Evolutionary conservation across 768 basidiomycete species (phyloP).

Genomic region (Wakefieldia striispora): DNA sequence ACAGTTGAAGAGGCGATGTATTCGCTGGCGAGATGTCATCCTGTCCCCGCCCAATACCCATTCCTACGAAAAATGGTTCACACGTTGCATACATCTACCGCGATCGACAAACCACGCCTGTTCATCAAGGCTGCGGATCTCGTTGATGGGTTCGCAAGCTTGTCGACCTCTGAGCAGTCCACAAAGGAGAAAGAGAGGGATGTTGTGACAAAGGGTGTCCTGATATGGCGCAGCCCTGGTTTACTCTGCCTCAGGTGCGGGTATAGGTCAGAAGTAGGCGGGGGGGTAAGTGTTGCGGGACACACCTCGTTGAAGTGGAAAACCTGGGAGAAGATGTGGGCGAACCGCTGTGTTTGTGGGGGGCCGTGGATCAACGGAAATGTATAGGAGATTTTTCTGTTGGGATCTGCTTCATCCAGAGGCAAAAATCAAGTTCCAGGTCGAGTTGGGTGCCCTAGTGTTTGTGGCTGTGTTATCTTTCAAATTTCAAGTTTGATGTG

Average conservation of each 20-base stretch:
- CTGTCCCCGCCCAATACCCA: conserved; percentile 44
- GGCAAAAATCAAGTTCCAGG: too few species aligned
- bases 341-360: conserved; percentile 64
- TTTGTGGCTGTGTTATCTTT: too few species aligned
- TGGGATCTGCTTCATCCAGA: not conserved
- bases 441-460: too few species aligned
- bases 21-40: conserved; percentile 60
- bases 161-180: conserved; percentile 36
- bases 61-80: conserved; percentile 43
- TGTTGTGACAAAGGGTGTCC: conserved; percentile 59
- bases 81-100: conserved; percentile 44
- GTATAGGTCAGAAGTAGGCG: conserved; percentile 49
- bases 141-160: conserved; percentile 55
- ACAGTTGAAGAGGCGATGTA: conserved; percentile 52
- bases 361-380: conserved; percentile 51
- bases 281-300: conserved; percentile 27
- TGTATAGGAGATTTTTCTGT: conserved; percentile 1
- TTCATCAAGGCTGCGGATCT: conserved; percentile 74
- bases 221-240: conserved; percentile 39
- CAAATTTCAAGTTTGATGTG: too few species aligned
- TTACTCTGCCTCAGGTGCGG: conserved; percentile 64
- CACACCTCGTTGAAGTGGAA: conserved; percentile 48
- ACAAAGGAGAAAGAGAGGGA: conserved; percentile 48
- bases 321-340: conserved; percentile 66
- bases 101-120: conserved; percentile 63